Evolutionary conservation across 2,329 filamentous ascomycete genomes (phyloP), one percentile per base, ranked within the genome.

Genomic region (Colletotrichum theobromicola): DNA sequence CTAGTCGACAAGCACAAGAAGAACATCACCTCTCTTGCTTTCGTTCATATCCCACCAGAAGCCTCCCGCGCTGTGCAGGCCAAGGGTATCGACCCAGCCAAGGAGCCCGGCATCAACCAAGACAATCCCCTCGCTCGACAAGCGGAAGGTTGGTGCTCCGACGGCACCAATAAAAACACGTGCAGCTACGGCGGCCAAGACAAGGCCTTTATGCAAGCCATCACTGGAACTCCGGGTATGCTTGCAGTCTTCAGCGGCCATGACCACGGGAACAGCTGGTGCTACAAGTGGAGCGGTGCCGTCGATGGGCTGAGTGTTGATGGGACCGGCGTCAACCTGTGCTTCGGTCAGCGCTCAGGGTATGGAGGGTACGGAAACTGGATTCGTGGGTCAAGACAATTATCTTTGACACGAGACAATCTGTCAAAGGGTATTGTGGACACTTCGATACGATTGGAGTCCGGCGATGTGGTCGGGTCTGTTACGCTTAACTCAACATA

Each of bases 311-410:
- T 84, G 79, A 76, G 78, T 0, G 77, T 85, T 7, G 81, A 81
- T 0, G 88, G 87, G 1, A 87, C 85, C 70, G 87, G 87, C 2
- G 78, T 86, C n/a, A 84, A 87, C 60, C 77, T 90, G 12, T 90
- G 88, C 77, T 94, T 93, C 78, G 91, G 91, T 7, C 90, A 93
- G 76, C 92, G 93, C 77, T 89, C 91, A 0, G 93, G 93, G 0
- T 94, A 94, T 70, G 93, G 93, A 0, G 93, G 93, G 0, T 94
- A 94, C 77, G 91, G 92, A 0, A 85, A 86, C 60, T 93, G 90
- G 90, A 88, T 88, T 12, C 88, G 93, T 0, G 93, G 93, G 2
- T 87, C 88, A 6, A 85, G 91, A 2, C 89, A 93, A 77, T 82
- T 93, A 15, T 77, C 86, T 3, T 77, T 93, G 2, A 82, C 86